Evolutionary conservation across 2,329 filamentous ascomycete genomes (phyloP), one percentile per base, ranked within the genome.

Genomic region (Ophiocordyceps australis): DNA sequence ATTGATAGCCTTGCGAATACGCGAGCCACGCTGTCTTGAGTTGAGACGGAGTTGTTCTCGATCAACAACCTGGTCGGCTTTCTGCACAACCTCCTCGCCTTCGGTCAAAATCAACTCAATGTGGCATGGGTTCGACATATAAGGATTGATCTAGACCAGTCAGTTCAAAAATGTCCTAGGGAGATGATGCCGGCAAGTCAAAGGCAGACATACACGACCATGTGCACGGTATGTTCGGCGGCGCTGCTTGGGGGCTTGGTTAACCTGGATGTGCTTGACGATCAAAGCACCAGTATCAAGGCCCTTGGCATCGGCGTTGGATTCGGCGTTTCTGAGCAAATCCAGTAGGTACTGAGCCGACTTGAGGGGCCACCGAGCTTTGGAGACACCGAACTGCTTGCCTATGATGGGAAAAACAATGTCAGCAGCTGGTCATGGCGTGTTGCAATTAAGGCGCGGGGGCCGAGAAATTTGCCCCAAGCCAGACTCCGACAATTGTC

Each of bases 261-360:
- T 98, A 73, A 98, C 89, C 71, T 98, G 89, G 66, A 98, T 98
- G 79, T 94, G 91, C 81, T 94, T 94, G 66, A 98, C 80, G 55
- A 95, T 65, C 54, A 98, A 70, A 72, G 91, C 91, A 65, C 75
- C 76, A 54, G 85, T 95, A 65, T 98, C 83, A 52, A 93, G 81
- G 50, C 85, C 83, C 73, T 93, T 93, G 59, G 80, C 79, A 49
- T 93, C 85, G 56, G 83, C 83, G 62, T 93, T 93, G 65, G 83
- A 75, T 70, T 92, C 83, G 43, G 83, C 83, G 65, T 93, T 93
- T 74, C 85, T 89, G 49, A 98, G 80, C 49, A 98, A 82, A 54
- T 78, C 80, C 60, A 94, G 75, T 39, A 98, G 73, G 72, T 92
- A 93, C 69, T 94, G 76, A 60, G 91, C 91, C 35, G 85, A 94